Base-by-base conservation (phyloP, 768 basidiomycete genomes). In the Agaricus subrufescens region DNA sequence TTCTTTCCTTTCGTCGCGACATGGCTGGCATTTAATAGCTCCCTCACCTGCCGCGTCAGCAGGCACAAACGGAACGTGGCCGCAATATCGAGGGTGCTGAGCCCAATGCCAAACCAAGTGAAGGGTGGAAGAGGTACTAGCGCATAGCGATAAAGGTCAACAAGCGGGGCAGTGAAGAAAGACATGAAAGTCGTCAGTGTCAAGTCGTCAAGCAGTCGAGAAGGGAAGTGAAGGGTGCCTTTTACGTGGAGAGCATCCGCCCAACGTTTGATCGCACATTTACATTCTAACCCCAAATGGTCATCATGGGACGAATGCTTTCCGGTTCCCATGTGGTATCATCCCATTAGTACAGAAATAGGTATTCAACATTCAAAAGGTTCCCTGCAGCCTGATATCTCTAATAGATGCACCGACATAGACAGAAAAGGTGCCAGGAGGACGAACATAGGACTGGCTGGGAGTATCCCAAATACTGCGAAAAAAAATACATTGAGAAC, bases 21-120 rank as follows among this genome's bases (percentile, higher is more conserved):
- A 63, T 86, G 82, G 59, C 78, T 72, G 2, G 64, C 60, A 50
- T 75, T 66, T 31, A 78, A 56, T 27, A 69, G 62, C 57, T 89
- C 86, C 55, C 83, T 76, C 29, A 91, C 69, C 66, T 89, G 87
- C 0, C 89, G 79, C 37, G 92, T 73, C 27, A 81, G 74, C 51
- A 89, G 64, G 63, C 89, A 89, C 42, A 91, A 80, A 37, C 89
- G 80, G 53, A 91, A 66, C 0, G 84, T 79, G 19, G 84, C 89
- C 2, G 79, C 73, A 53, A 90, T 64, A 67, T 91, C 90, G 30
- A 92, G 74, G 0, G 85, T 79, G 64, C 74, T 83, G 56, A 89
- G 72, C 15, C 68, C 53, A 54, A 81, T 65, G 3, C 83, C 85
- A 64, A 88, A 79, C 84, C 84, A 87, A 19, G 82, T 75, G 62